These are phyloP conservation scores for Lophium mytilinum DNA, from an alignment of 495 filamentous ascomycete genomes.

Conservation along the genomic window DNA sequence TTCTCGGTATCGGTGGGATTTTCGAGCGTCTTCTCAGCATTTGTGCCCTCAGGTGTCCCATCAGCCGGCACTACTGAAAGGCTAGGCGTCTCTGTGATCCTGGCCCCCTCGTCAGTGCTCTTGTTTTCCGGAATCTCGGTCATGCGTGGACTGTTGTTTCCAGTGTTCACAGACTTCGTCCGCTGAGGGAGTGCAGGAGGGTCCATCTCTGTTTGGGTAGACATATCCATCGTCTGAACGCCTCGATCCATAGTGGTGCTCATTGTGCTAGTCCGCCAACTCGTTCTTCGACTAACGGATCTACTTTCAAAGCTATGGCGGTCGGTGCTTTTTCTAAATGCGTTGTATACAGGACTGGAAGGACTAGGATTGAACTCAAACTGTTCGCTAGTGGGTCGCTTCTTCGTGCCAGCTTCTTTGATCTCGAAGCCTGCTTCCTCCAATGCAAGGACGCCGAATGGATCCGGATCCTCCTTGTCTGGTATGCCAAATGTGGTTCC, in stretches of 20 bases:
- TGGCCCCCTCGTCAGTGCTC: slow-evolving; percentile 13
- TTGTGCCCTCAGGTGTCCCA: background rate
- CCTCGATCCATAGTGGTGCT: slow-evolving; percentile 16
- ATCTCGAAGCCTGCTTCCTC: slow-evolving; percentile 81
- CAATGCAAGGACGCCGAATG: slow-evolving; percentile 77
- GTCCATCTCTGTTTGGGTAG: slow-evolving; percentile 31
- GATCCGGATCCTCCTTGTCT: slow-evolving; percentile 70
- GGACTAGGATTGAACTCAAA: slow-evolving; percentile 76
- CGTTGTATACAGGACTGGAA: slow-evolving; percentile 64
- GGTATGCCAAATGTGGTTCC: slow-evolving; percentile 63
- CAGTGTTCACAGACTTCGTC: slow-evolving; percentile 2
- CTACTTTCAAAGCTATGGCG: slow-evolving; percentile 57
- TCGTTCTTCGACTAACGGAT: slow-evolving; percentile 25
- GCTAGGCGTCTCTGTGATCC: slow-evolving; percentile 1
- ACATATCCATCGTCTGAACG: slow-evolving; percentile 18
- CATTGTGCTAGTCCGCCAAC: slow-evolving; percentile 33
- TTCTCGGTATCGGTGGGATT: background rate
- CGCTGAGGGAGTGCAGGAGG: slow-evolving; percentile 6
- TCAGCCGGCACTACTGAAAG: background rate
- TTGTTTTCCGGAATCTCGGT: slow-evolving; percentile 25
- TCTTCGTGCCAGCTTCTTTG: slow-evolving; percentile 68
- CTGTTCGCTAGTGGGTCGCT: slow-evolving; percentile 58
- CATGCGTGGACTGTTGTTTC: slow-evolving; percentile 23
- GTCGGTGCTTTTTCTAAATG: slow-evolving; percentile 40
- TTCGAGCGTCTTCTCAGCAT: background rate